Evolutionary conservation across 352 stramenopile genomes (phyloP).

Genomic region (Globisporangium nunn): DNA sequence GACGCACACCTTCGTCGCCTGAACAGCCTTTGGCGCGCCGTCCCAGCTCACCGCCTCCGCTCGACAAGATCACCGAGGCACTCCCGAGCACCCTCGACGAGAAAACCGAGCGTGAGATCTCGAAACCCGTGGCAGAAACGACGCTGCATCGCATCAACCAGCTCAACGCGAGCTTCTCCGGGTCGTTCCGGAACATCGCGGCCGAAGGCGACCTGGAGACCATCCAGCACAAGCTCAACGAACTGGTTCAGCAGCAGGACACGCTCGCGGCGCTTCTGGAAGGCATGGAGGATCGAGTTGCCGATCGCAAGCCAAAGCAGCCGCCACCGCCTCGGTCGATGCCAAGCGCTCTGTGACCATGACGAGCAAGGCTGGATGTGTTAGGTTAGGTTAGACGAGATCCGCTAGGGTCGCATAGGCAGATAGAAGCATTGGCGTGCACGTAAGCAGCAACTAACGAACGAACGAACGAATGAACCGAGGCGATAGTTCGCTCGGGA

Average conservation of each 20-base stretch:
- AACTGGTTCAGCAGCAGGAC: slow-evolving; percentile 54
- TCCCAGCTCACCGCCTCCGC: slow-evolving; percentile 24
- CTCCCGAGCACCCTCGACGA: slow-evolving; percentile 33
- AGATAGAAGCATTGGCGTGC: neutral
- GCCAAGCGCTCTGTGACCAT: slow-evolving; percentile 2
- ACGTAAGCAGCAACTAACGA: neutral
- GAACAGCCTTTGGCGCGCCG: slow-evolving; percentile 5
- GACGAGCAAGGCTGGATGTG: neutral
- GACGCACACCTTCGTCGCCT: slow-evolving; percentile 22
- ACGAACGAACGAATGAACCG: neutral
- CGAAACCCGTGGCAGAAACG: slow-evolving; percentile 31
- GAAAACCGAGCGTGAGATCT: slow-evolving; percentile 42
- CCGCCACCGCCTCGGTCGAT: slow-evolving; percentile 2
- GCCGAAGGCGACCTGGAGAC: slow-evolving; percentile 73
- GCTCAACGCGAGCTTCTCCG: slow-evolving; percentile 85
- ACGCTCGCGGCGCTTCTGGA: slow-evolving; percentile 33
- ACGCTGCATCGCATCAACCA: slow-evolving; percentile 69
- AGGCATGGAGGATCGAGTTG: slow-evolving; percentile 30
- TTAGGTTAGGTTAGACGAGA: neutral
- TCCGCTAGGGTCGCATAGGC: neutral
- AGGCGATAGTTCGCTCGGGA: neutral
- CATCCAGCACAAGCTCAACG: slow-evolving; percentile 53
- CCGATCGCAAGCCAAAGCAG: slow-evolving; percentile 7
- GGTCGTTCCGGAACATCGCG: slow-evolving; percentile 58
- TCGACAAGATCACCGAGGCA: slow-evolving; percentile 52